These are phyloP conservation scores for Diddensiella transvaalensis DNA, from an alignment of 805 yeast species.

Conservation along the genomic window DNA sequence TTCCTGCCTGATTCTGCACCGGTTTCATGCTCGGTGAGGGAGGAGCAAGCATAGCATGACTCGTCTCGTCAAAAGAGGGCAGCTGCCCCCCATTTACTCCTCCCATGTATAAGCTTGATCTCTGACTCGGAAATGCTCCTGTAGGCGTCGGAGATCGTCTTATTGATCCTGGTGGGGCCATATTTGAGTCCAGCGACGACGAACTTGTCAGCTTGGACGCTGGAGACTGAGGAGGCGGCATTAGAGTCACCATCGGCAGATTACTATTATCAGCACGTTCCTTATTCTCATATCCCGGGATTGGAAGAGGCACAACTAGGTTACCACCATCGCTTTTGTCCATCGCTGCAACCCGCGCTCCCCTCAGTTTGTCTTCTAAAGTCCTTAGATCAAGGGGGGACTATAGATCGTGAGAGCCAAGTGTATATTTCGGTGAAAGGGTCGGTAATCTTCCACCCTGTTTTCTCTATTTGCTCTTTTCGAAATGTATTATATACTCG, in stretches of 20 bases:
- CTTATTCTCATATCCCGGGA: no score
- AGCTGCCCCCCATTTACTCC: neutral
- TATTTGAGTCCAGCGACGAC: neutral
- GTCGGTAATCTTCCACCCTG: no score
- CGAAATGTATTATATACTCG: no score
- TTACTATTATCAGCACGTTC: no score
- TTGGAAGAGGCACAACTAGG: no score
- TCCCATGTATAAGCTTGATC: slow-evolving; percentile 7
- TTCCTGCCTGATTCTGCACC: slow-evolving; percentile 2
- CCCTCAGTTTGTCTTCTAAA: no score
- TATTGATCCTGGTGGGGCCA: slow-evolving; percentile 3
- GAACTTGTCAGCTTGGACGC: neutral
- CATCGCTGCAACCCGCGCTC: no score
- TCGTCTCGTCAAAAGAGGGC: neutral
- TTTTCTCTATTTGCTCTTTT: no score
- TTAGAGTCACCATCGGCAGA: neutral
- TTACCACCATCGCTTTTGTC: no score
- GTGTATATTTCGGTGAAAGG: no score
- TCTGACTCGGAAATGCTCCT: slow-evolving; percentile 2
- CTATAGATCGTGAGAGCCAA: no score
- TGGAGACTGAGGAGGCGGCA: neutral
- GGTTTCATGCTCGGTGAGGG: slow-evolving; percentile 11
- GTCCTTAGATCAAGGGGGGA: no score
- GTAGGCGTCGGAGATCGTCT: slow-evolving; percentile 5
- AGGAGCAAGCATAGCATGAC: slow-evolving; percentile 4